These are phyloP conservation scores for Komagataella populi DNA, from an alignment of 805 yeast species.

Conservation along the genomic window DNA sequence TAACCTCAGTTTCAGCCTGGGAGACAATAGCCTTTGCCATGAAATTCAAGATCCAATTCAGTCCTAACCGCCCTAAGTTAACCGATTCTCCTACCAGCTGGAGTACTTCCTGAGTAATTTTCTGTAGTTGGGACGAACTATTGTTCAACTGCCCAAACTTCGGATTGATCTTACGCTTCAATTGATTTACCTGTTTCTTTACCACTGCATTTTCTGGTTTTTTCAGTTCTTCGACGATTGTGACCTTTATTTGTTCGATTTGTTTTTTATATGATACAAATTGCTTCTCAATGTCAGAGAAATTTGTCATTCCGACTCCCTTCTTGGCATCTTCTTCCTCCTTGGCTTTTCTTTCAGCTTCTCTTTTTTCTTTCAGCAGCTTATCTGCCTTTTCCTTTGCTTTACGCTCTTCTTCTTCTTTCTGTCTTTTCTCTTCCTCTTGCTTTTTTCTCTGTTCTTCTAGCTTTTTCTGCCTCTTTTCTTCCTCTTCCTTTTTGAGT, in stretches of 20 bases:
- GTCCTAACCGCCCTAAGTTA: conserved; percentile 34
- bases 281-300: conserved; percentile 22
- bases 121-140: conserved; percentile 42
- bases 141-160: conserved; percentile 86
- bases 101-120: conserved; percentile 36
- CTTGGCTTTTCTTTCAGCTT: conserved; percentile 1
- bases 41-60: conserved; percentile 65
- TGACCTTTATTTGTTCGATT: conserved; percentile 43
- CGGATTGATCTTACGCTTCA: conserved; percentile 71
- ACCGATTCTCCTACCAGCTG: conserved; percentile 32
- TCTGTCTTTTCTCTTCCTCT: conserved; percentile 6
- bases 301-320: conserved; percentile 17
- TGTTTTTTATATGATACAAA: conserved; percentile 35
- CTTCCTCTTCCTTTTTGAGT: conserved; percentile 11
- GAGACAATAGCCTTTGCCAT: conserved; percentile 75
- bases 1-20: conserved; percentile 88
- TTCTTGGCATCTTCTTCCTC: conserved; percentile 8
- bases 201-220: conserved; percentile 21
- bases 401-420: conserved; percentile 9
- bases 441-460: conserved; percentile 7
- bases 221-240: conserved; percentile 42
- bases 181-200: conserved; percentile 39
- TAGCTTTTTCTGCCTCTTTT: conserved; percentile 9
- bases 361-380: conserved; percentile 11
- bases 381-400: conserved; percentile 12